Conservation (phyloP, 495 filamentous ascomycete genomes). For the Neurospora sp. region DNA sequence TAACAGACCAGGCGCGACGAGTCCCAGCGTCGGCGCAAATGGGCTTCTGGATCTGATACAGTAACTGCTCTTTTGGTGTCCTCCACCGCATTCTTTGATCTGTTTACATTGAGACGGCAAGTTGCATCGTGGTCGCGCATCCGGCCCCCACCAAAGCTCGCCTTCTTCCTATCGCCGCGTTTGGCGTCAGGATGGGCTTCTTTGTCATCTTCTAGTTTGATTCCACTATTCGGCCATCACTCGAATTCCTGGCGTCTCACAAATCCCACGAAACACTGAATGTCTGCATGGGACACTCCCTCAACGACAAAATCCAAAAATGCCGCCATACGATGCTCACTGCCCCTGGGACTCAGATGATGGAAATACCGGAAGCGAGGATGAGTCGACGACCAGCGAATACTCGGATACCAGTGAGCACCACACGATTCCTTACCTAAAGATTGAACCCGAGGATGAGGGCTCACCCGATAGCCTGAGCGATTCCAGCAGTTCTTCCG, state of each 20-base stretch:
- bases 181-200: background rate
- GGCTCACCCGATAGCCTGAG: background rate
- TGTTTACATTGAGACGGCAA: background rate
- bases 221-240: background rate
- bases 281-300: background rate
- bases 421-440: background rate
- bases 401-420: background rate
- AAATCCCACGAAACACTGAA: background rate
- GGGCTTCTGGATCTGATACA: background rate
- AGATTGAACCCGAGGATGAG: background rate
- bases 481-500: background rate
- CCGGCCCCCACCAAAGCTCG: background rate
- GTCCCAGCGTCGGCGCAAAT: background rate
- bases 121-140: background rate
- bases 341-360: background rate
- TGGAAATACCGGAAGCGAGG: background rate
- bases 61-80: background rate
- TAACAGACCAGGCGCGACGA: background rate
- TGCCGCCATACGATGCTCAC: background rate
- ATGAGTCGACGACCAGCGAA: background rate
- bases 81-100: background rate
- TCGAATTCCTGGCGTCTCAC: background rate
- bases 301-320: background rate
- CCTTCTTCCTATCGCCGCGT: background rate
- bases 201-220: background rate